These are phyloP conservation scores for Populus simonii DNA, from an alignment of 345 rosid species.

Conservation along the genomic window DNA sequence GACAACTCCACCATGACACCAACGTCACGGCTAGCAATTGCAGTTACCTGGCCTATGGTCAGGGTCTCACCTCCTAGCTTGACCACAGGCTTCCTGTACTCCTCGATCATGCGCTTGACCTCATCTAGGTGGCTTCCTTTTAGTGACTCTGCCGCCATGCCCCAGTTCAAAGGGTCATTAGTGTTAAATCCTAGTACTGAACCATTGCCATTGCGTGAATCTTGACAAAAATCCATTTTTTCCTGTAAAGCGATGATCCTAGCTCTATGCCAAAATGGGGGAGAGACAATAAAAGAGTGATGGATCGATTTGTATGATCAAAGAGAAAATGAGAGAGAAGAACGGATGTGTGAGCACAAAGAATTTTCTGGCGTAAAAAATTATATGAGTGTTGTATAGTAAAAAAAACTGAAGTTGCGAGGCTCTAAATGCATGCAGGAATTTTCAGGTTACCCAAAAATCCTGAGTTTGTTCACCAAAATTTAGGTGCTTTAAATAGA, in stretches of 20 bases:
- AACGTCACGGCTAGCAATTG: conserved; percentile 34
- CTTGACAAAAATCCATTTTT: conserved; percentile 7
- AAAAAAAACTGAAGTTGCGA: too few relatives aligned
- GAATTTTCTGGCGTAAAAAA: background rate
- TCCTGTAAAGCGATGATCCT: background rate
- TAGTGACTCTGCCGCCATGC: conserved; percentile 56
- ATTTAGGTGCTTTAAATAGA: conserved; percentile 27
- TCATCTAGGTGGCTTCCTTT: conserved; percentile 84
- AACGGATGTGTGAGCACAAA: too few relatives aligned
- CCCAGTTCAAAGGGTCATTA: conserved; percentile 71
- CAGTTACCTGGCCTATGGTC: conserved; percentile 74
- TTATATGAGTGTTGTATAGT: background rate
- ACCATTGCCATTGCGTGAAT: background rate
- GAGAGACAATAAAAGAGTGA: too few relatives aligned
- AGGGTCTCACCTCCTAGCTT: conserved; percentile 65
- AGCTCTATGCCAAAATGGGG: background rate
- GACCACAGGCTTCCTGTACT: conserved; percentile 53
- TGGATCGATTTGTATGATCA: background rate
- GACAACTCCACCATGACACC: conserved; percentile 17
- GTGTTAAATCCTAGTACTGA: background rate
- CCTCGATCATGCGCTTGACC: conserved; percentile 70
- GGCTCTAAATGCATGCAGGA: background rate
- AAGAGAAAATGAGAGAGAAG: background rate
- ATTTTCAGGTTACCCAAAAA: conserved; percentile 20
- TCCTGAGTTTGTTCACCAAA: conserved; percentile 9